Base-by-base conservation (phyloP, 2,329 filamentous ascomycete species). In the Fusarium gaditjirri region DNA sequence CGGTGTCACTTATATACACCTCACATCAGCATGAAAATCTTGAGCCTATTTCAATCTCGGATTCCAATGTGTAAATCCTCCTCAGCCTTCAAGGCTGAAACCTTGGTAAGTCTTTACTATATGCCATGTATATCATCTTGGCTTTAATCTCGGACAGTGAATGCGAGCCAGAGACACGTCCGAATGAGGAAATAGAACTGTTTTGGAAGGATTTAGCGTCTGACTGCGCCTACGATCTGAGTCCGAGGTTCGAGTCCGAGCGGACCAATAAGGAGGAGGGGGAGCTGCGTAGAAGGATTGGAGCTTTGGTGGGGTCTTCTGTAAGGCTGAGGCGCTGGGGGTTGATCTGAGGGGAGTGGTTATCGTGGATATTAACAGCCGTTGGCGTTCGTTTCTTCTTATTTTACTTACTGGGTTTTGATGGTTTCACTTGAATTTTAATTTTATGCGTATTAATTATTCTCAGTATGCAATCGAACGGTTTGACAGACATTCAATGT, bases 201-300 rank as follows among this genome's bases (percentile, higher is more conserved):
- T 41, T 21, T 33, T 52, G 5, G 49, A 65, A 60, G 60, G 53
- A 68, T 68, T 13, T 31, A 43, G 31, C 27, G 60, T 61, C 33
- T 36, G 19, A 53, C 60, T 59, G 46, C 25, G 49, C 41, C 56
- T 10, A n/a, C 38, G 46, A 61, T 39, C 9, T 29, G 16, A 73
- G 70, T 73, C 66, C 69, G 69, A 74, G 61, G 17, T 33, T 29
- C 19, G 42, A 74, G 63, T 74, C 69, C 71, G 74, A 75, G 66
- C 64, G 31, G 42, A 16, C 75, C 71, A 76, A 76, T 75, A 31
- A 25, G 8, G 11, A 13, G 6, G 41, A 23, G n/a, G n/a, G n/a
- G 11, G n/a, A 23, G 16, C 35, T 50, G n/a, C 46, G 29, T 11
- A 2, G 25, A 25, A 61, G 21, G 54, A 59, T 59, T 21, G 25